Conservation (phyloP, 176 grass and related monocot genomes). For the Hordeum vulgare region DNA sequence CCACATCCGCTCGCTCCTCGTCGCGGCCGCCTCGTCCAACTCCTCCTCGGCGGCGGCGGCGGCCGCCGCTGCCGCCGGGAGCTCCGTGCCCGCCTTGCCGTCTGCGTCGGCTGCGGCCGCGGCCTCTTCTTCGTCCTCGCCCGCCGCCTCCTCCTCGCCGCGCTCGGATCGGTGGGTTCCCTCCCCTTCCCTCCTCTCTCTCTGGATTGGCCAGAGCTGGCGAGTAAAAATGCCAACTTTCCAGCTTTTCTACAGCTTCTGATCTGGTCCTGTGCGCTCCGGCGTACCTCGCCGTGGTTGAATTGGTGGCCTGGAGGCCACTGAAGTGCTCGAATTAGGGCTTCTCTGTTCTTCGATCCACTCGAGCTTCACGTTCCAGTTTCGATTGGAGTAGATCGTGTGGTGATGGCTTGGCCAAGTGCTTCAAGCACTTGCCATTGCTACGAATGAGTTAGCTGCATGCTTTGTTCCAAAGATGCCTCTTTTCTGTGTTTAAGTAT, state of each 20-base stretch:
- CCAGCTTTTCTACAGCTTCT: neutral
- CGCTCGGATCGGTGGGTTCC: constrained; percentile 59
- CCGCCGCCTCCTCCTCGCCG: constrained; percentile 49
- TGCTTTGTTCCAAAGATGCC: neutral
- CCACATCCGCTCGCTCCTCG: constrained; percentile 85
- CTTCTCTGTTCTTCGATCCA: neutral
- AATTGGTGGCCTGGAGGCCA: neutral
- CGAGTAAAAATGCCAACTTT: constrained; percentile 19
- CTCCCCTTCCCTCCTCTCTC: neutral
- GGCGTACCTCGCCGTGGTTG: neutral
- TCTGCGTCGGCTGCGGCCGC: constrained; percentile 3
- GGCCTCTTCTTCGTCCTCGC: constrained; percentile 29
- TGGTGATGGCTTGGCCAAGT: neutral
- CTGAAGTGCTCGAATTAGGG: neutral
- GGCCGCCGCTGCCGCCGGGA: constrained; percentile 21
- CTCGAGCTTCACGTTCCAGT: neutral
- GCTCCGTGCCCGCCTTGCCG: constrained; percentile 20
- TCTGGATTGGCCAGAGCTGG: constrained; percentile 4
- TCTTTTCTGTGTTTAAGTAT: neutral
- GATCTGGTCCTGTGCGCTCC: constrained; percentile 18
- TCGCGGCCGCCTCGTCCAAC: constrained; percentile 54
- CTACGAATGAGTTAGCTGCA: neutral
- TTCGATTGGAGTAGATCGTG: neutral
- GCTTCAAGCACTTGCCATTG: neutral
- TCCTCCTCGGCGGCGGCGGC: neutral